Evolutionary conservation across 805 yeast species (phyloP), one percentile per base, ranked within the genome.

Genomic region (Myxozyma nipponensis): DNA sequence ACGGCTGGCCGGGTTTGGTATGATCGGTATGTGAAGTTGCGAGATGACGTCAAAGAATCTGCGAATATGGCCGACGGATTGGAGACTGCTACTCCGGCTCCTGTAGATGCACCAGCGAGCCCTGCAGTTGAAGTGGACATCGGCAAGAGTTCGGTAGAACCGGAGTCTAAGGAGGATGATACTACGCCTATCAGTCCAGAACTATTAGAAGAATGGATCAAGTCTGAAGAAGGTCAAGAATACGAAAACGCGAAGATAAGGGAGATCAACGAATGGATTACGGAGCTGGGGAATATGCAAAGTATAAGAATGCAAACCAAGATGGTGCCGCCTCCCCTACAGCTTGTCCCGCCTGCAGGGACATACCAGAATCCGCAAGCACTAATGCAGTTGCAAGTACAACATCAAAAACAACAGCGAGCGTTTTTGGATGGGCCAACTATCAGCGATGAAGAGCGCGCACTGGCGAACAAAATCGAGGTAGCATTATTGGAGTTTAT

Each of bases 201-300:
- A 9, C 17, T 54, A 9, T 30, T 49, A 26, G 42, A 46, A 5
- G 50, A 47, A 9, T 42, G 46, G 51, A 35, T 48, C 22, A 40
- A 32, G 22, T 48, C 50, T 3, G 59, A 49, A 6, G 59, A 39
- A 10, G 54, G 50, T 51, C n/a, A 38, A 15, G 51, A 37, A 15
- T 49, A 45, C 45, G 60, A 53, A 38, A 39, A 21, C 5, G 55
- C 68, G 1, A 76, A 72, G 46, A 66, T 69, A 39, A 62, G 74
- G 44, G 66, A 71, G 18, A 71, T 82, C 34, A 72, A 75, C 25
- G 62, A 68, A 40, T 67, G 76, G 39, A 59, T 85, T 21, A 57
- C 72, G 9, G 75, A 78, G 50, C 64, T 85, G 23, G 77, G 78
- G 54, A 66, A 67, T 22, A 52, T 79, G 28, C 81, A 85, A 63